Base-by-base conservation (phyloP, 164 flowering plant species). In the Magnolia kwangsiensis region DNA sequence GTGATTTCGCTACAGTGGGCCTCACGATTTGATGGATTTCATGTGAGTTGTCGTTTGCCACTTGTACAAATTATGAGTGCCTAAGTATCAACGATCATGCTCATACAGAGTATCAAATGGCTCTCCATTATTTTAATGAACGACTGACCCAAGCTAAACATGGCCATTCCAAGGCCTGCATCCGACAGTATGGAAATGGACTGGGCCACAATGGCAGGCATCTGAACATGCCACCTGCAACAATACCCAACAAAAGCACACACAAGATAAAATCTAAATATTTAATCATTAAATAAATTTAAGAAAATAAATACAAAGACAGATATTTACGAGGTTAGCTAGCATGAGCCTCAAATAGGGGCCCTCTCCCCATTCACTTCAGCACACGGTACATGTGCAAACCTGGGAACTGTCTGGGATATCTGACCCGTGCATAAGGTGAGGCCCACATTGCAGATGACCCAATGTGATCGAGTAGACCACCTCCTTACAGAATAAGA, bases 161-260 rank as follows among this genome's bases (percentile, higher is more conserved):
- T 95, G 80, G 98, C 98, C 98, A 95, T 95, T 81, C 98, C 98
- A 77, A 95, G 96, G 2, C 98, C 98, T 79, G 98, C 97, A 88
- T 95, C 97, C 58, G 98, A 95, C 81, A 95, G 90, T 75, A 95
- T 95, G 73, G 98, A 83, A 71, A 95, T 92, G 83, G 97, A 92
- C 85, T 87, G 73, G n/a, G 90, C 90, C 80, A 95, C 76, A 66
- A 95, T 92, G 21, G 88, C 92, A 72, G 98, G 98, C 98, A 95
- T 92, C 77, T 86, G 23, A 50, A 92, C 82, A 67, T 91, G 66
- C 96, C 94, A 95, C 90, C 98, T 95, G 81, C 79, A 81, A 80
- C 61, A 45, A 51, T 21, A 18, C 58, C 31, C 31, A 65, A 65
- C 68, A 65, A 9, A 24, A 20, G 24, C 27, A 65, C 21, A 29